phyloP scores from a whole-genome alignment of 176 grass and related monocot species.

The Phyllostachys edulis region DNA sequence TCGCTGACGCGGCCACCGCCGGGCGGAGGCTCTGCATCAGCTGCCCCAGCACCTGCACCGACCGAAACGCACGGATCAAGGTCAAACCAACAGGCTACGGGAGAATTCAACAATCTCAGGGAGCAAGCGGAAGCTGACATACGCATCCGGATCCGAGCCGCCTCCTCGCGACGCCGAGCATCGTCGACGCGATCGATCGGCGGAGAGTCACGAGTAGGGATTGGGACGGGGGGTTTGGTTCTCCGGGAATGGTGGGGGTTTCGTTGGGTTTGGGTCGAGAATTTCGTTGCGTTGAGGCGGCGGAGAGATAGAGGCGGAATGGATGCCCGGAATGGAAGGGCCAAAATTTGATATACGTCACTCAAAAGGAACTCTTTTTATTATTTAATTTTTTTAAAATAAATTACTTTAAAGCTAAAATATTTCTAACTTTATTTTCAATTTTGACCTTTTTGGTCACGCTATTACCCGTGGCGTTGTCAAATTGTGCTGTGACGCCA shows the following conservation, averaged over 20 bases:
- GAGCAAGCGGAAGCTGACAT: not conserved
- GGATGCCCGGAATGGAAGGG: too few relatives aligned
- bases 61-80: not conserved
- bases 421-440: too few relatives aligned
- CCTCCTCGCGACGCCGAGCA: slow-evolving; percentile 75
- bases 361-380: too few relatives aligned
- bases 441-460: too few relatives aligned
- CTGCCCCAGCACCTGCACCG: slow-evolving; percentile 60
- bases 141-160: slow-evolving; percentile 65
- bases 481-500: too few relatives aligned
- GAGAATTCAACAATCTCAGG: not conserved
- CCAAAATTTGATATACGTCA: too few relatives aligned
- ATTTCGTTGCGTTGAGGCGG: not conserved
- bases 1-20: slow-evolving; percentile 28
- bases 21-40: slow-evolving; percentile 50
- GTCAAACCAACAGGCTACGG: not conserved
- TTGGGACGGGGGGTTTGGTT: not conserved
- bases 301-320: not conserved
- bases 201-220: not conserved
- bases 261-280: not conserved
- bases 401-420: too few relatives aligned
- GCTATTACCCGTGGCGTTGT: too few relatives aligned
- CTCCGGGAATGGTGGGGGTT: not conserved
- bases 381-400: too few relatives aligned
- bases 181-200: slow-evolving; percentile 36